phyloP scores from a whole-genome alignment of 1,139 yeast species.

The Geotrichum citri-aurantii region DNA sequence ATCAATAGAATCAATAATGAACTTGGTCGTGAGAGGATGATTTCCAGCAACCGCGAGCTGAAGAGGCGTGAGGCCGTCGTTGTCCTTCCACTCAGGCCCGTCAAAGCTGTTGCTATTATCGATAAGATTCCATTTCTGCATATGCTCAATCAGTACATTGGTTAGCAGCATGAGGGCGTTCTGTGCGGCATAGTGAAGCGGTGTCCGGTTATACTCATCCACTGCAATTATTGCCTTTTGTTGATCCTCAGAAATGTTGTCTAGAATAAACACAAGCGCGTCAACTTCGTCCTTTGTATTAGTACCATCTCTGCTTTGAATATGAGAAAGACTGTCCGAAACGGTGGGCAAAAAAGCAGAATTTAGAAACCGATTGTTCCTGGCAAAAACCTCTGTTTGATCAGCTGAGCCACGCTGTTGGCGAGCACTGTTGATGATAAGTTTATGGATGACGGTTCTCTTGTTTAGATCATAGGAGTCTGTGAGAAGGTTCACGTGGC shows the following conservation, averaged over 20 bases:
- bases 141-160: slow-evolving; percentile 48
- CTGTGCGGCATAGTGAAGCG: slow-evolving; percentile 85
- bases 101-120: slow-evolving; percentile 16
- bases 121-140: slow-evolving; percentile 49
- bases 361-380: slow-evolving; percentile 34
- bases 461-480: slow-evolving; percentile 75
- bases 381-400: slow-evolving; percentile 15
- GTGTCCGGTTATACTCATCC: slow-evolving; percentile 77
- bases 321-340: slow-evolving; percentile 39
- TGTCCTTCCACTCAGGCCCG: slow-evolving; percentile 66
- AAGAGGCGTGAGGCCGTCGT: slow-evolving; percentile 74
- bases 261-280: slow-evolving; percentile 50
- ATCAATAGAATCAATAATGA: slow-evolving; percentile 48
- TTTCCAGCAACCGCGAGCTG: slow-evolving; percentile 78
- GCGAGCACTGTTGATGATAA: slow-evolving; percentile 71
- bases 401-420: slow-evolving; percentile 24
- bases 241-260: slow-evolving; percentile 48
- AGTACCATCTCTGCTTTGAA: slow-evolving; percentile 63
- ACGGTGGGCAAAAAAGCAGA: slow-evolving; percentile 50
- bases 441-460: slow-evolving; percentile 79
- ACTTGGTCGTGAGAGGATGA: slow-evolving; percentile 71
- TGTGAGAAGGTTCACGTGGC: slow-evolving; percentile 43
- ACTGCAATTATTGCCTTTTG: slow-evolving; percentile 52
- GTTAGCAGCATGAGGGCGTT: slow-evolving; percentile 71
- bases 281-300: slow-evolving; percentile 42